Base-by-base conservation (phyloP, 495 filamentous ascomycete genomes). In the Penicillium malachiteum region DNA sequence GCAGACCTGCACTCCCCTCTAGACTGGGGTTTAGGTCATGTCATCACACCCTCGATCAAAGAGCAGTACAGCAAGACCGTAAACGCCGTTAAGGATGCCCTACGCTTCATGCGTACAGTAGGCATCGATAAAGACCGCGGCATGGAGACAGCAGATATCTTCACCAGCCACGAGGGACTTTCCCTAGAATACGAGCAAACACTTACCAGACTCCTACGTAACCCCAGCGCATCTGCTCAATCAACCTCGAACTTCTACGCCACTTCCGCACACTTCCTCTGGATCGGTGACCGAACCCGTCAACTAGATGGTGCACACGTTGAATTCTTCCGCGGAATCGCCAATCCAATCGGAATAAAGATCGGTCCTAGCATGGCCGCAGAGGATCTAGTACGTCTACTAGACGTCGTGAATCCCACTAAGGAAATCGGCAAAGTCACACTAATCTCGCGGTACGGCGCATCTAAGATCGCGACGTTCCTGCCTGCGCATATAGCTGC, bases 191-290 rank as follows among this genome's bases (percentile, higher is more conserved):
- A 98, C 72, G 94, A 98, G 67, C 86, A 96, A 65, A 80, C 79
- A 51, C 76, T 97, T 9, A 96, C 92, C 3, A 80, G 93, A 13
- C 78, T 83, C 4, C 77, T 96, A 10, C 84, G 82, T 46, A 83
- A 87, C 61, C 91, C 91, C 10, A 16, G 41, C 30, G 11, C 31
- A 45, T 51, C 48, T 37, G 62, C 62, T 17, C 14, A 55, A 50
- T 26, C 59, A 0, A 55, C 33, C 6, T 56, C 59, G 63, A 76
- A 78, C 54, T 92, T 84, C 77, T 96, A 88, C 73, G 84, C 94
- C 67, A 97, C 94, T 0, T 94, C 89, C n/a, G 88, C 90, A 0
- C 95, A 97, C 71, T 97, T 98, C 76, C 79, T 98, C 63, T 98
- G 94, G 94, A 93, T 98, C 65, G 94, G 94, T 30, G 94, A 98